Base-by-base conservation (phyloP, 2,329 filamentous ascomycete genomes). In the Fusarium foetens region DNA sequence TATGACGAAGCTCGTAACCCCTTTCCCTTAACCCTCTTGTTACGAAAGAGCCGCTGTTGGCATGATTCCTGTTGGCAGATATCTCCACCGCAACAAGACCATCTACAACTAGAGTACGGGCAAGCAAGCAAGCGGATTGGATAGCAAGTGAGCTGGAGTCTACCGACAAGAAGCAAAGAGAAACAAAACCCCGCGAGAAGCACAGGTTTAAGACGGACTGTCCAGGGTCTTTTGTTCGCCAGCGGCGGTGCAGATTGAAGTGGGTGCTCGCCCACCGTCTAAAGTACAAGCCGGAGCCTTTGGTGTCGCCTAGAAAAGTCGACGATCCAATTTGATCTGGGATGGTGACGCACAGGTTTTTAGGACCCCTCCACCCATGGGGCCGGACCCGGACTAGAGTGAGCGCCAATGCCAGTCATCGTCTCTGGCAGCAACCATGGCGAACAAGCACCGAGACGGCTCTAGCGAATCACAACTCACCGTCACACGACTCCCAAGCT, bases 321-420 rank as follows among this genome's bases (percentile, higher is more conserved):
- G 66, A 77, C 68, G 75, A 75, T 76, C 75, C 66, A 76, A 75
- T 74, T 77, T 66, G 75, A 77, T 77, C 75, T 77, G 49, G 65
- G 71, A 72, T 63, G 71, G 75, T 77, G 75, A 77, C 75, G 75
- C 75, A 77, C 75, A 77, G 75, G 71, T 66, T 77, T 76, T 71
- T 71, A 68, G 70, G 68, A 66, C 66, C 66, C 71, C 72, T 76
- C 71, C 62, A 71, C 66, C 70, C 48, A 69, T 72, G 72, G 71
- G 51, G 46, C 74, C 68, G 75, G 70, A 75, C 69, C 70, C 55
- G 67, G 75, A 68, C 66, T 77, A 77, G 75, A 71, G 66, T 68
- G 58, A 74, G 73, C 75, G 74, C 71, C 73, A 76, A 77, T 77
- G 75, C 75, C 75, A 77, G 75, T 77, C 75, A 77, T 77, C 68